Evolutionary conservation across 768 basidiomycete species (phyloP), one percentile per base, ranked within the genome.

Genomic region (Russula virescens): DNA sequence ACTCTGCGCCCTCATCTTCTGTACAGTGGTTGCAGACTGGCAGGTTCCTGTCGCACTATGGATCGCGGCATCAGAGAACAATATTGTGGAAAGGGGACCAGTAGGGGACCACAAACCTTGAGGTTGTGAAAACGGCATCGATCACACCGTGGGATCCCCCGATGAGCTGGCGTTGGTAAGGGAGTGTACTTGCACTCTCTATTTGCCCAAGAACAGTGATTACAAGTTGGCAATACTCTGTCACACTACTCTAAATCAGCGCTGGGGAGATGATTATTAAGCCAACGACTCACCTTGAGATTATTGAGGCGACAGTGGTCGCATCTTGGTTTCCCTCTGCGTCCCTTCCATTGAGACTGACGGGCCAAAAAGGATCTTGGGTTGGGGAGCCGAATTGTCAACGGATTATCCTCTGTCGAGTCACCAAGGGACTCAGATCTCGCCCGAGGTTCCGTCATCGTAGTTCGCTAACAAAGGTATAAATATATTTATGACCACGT

Each of bases 101-200:
- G 10, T 61, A 57, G 54, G 63, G 58, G 10, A 45, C 31, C 31
- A 69, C 79, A 64, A 57, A 86, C 87, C 75, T 88, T 88, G 31
- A 88, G 75, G 71, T 88, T 88, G 69, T 77, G 78, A 45, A 78
- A 73, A 23, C 87, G 85, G 73, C 87, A 88, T 46, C 83, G 79
- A 77, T 88, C 87, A 62, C 87, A 88, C 60, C 87, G 78, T 34
- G 87, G 87, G 63, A 88, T 87, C 25, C 87, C 87, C 62, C 87
- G 80, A 71, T 88, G 87, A 43, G 87, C 87, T 46, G 87, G 87
- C 4, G 86, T 88, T 21, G 87, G 87, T 48, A 88, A 73, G 57
- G 87, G 87, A 11, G 87, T 87, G 73, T 88, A 88, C 71, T 80
- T 81, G 74, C 87, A 88, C 62, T 86, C 83, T 64, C 81, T 76